Percentiles rank a stretch among this genome's conserved stretches.
phyloP scores from a whole-genome alignment of 1,284 basidiomycete genomes.

The Apiotrichum gamsii region DNA sequence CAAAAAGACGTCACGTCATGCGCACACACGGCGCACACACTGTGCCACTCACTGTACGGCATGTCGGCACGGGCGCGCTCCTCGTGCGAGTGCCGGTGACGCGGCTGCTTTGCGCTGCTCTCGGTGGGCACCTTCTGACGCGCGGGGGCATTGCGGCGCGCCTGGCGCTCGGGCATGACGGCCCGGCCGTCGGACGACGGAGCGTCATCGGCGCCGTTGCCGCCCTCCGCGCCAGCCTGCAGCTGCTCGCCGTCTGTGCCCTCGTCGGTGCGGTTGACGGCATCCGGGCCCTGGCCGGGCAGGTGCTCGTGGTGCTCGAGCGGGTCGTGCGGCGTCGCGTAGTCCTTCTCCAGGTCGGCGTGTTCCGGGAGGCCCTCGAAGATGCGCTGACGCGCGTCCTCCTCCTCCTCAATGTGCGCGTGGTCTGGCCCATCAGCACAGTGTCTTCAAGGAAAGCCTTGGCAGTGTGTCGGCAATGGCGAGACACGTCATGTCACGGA shows the following conservation, averaged over 20 bases:
- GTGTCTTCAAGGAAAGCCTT: background rate
- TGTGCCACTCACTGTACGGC: conserved; percentile 44
- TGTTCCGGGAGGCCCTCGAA: conserved; percentile 39
- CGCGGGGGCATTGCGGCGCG: background rate
- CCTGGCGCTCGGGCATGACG: conserved; percentile 1
- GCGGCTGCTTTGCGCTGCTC: background rate
- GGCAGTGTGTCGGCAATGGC: too few species aligned
- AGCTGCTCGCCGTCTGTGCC: background rate
- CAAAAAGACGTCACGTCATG: too few species aligned
- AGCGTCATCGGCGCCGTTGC: background rate
- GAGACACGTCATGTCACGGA: too few species aligned
- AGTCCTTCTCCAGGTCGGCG: conserved; percentile 38
- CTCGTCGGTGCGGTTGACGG: background rate
- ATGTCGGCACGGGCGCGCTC: conserved; percentile 39
- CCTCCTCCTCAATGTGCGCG: conserved; percentile 71
- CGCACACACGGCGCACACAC: too few species aligned
- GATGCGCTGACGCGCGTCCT: conserved; percentile 55
- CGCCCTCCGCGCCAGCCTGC: background rate
- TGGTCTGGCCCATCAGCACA: conserved; percentile 56
- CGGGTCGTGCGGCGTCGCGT: conserved; percentile 35
- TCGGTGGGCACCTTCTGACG: conserved; percentile 14
- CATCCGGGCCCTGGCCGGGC: conserved; percentile 32
- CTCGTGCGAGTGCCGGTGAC: conserved; percentile 15
- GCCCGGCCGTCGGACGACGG: background rate
- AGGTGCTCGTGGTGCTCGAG: conserved; percentile 41